Conservation (phyloP, 225 moss, liverwort and hornwort species). For the Sphagnum contortum region DNA sequence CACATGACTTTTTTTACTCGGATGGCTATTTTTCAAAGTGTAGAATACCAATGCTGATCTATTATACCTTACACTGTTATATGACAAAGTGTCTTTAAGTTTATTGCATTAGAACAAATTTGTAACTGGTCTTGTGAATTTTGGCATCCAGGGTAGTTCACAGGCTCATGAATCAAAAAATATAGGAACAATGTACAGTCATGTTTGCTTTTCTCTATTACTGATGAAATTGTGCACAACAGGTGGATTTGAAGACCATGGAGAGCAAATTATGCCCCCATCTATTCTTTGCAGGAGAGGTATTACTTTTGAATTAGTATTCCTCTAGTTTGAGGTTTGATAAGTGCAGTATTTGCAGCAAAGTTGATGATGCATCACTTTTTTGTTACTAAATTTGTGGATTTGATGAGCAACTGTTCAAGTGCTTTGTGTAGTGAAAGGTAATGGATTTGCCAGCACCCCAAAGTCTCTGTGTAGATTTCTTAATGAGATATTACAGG, state of each 20-base stretch:
- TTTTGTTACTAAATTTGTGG: no score
- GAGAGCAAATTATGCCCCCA: constrained; percentile 59
- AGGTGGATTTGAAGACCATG: constrained; percentile 91
- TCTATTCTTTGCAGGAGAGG: constrained; percentile 69
- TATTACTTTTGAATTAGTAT: constrained; percentile 9
- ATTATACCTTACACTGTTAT: neutral
- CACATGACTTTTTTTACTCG: no score
- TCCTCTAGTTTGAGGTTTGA: constrained; percentile 8
- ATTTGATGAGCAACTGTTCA: neutral
- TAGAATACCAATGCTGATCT: no score
- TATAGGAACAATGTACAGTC: neutral
- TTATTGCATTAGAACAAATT: neutral
- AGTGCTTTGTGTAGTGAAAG: neutral
- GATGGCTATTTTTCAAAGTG: no score
- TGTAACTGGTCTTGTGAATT: neutral
- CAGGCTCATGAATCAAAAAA: neutral
- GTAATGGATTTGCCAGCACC: constrained; percentile 1
- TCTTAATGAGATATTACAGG: no score
- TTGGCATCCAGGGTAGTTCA: neutral
- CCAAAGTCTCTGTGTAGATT: neutral
- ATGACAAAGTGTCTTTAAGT: neutral
- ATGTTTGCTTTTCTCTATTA: neutral
- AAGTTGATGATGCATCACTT: neutral
- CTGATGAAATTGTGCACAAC: constrained; percentile 1
- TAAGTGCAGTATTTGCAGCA: neutral